A percentile compares a stretch with the other conserved stretches of the same genome.
Evolutionary conservation across 1,284 basidiomycete genomes (phyloP).

Genomic region (Trametes polyzona): DNA sequence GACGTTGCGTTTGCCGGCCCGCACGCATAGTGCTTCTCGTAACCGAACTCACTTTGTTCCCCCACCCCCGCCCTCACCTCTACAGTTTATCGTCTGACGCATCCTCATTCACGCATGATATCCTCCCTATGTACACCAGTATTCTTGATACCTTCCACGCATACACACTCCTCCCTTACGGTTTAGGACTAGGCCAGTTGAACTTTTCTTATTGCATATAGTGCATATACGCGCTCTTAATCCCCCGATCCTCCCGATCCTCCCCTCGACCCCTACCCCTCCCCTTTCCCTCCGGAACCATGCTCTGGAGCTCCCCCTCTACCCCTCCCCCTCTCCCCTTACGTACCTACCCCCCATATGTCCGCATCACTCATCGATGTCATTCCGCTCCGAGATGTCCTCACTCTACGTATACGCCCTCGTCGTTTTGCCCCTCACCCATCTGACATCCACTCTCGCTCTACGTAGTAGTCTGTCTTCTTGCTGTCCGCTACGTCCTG

Average conservation of each 20-base stretch:
- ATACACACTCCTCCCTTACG: constrained; percentile 16
- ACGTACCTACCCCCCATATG: background rate
- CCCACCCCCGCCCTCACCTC: background rate
- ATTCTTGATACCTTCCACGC: constrained; percentile 25
- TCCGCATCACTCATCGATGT: background rate
- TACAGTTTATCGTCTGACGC: constrained; percentile 3
- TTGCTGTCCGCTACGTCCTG: constrained; percentile 12
- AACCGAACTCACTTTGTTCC: background rate
- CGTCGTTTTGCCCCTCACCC: background rate
- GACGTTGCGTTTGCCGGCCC: background rate
- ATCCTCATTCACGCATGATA: constrained; percentile 26
- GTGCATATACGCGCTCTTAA: constrained; percentile 25
- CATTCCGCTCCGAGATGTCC: background rate
- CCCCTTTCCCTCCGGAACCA: no score
- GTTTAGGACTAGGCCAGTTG: constrained; percentile 18
- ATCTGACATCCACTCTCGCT: constrained; percentile 12
- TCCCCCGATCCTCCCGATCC: background rate
- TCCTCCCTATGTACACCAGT: constrained; percentile 23
- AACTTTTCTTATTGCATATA: constrained; percentile 27
- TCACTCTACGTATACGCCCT: background rate
- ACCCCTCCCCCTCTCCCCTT: background rate
- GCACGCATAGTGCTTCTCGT: background rate
- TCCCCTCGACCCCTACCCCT: no score
- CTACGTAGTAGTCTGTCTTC: constrained; percentile 14
- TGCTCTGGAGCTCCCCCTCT: no score